These are phyloP conservation scores for Piloderma croceum DNA, from an alignment of 768 basidiomycete genomes.

Conservation along the genomic window DNA sequence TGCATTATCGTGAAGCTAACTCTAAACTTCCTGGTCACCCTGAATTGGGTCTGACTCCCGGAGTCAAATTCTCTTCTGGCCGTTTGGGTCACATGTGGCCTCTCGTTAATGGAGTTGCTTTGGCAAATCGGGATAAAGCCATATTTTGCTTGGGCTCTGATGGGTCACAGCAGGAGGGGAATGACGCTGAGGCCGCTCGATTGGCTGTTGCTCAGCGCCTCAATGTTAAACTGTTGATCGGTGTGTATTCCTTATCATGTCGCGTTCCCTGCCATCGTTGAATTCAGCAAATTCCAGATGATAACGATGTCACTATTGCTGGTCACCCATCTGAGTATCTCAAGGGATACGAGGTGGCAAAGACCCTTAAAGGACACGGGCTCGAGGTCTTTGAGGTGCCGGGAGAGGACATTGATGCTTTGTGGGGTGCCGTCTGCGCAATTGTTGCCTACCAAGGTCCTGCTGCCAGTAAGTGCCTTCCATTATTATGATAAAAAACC, in stretches of 20 bases:
- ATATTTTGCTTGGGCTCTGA: conserved; percentile 81
- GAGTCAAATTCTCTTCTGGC: conserved; percentile 90
- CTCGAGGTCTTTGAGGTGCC: conserved; percentile 67
- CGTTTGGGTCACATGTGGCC: conserved; percentile 92
- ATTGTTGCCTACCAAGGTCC: conserved; percentile 64
- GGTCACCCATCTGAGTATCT: conserved; percentile 86
- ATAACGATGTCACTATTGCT: conserved; percentile 91
- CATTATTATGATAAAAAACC: background rate
- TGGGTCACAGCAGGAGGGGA: conserved; percentile 88
- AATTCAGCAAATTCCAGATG: too few relatives aligned
- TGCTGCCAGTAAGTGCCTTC: conserved; percentile 52
- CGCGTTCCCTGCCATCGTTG: too few relatives aligned
- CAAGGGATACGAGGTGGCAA: conserved; percentile 64
- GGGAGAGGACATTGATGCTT: conserved; percentile 74
- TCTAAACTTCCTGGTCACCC: conserved; percentile 87
- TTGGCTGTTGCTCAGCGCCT: conserved; percentile 78
- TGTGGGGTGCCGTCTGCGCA: conserved; percentile 62
- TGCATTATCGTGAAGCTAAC: conserved; percentile 83
- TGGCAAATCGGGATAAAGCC: conserved; percentile 72
- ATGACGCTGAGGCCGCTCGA: conserved; percentile 86
- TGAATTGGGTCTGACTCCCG: conserved; percentile 85
- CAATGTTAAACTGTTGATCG: conserved; percentile 81
- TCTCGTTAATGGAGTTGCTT: conserved; percentile 76
- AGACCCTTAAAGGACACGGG: conserved; percentile 78
- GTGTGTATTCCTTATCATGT: too few relatives aligned